Conservation (phyloP, 345 rosid species). For the Lenwebbia sp. region DNA sequence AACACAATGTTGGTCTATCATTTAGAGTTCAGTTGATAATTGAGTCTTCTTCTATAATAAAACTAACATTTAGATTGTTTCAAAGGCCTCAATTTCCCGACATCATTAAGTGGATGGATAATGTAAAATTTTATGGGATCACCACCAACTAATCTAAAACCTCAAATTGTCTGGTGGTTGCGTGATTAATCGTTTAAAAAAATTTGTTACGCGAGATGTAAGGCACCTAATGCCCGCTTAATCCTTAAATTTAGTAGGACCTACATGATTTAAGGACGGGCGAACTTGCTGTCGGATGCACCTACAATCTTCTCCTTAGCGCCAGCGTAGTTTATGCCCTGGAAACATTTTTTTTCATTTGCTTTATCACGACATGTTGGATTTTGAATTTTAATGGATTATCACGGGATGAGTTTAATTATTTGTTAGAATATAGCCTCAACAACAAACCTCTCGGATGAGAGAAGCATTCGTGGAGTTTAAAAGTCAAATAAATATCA, state of each 20-base stretch:
- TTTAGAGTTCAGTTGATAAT: no score
- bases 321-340: not conserved
- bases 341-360: not conserved
- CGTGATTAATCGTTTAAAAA: not conserved
- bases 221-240: not conserved
- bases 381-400: not conserved
- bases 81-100: no score
- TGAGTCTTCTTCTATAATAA: no score
- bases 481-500: not conserved
- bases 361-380: not conserved
- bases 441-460: no score
- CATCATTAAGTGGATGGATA: not conserved
- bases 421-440: not conserved
- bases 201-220: not conserved
- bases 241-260: not conserved
- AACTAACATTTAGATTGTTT: no score
- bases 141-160: rapidly evolving
- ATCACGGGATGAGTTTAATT: not conserved
- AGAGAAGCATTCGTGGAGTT: not conserved
- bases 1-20: no score
- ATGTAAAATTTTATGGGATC: not conserved
- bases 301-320: not conserved
- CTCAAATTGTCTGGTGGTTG: rapidly evolving
- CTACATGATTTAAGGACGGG: not conserved
- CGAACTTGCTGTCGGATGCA: not conserved